Conservation (phyloP, 345 rosid species). For the Abelmoschus esculentus region DNA sequence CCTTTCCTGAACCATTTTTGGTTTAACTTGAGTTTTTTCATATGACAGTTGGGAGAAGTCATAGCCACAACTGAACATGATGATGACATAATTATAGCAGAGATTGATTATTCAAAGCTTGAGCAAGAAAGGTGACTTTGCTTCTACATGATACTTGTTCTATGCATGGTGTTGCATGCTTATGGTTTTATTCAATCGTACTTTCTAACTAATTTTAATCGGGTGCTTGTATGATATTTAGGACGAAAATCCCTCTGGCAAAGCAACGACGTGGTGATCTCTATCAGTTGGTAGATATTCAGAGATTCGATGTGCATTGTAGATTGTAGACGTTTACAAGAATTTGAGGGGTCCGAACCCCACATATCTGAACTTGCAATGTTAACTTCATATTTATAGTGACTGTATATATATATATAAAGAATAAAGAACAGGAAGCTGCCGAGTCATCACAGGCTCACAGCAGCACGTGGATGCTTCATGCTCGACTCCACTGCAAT, state of each 20-base stretch:
- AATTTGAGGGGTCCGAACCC: no score
- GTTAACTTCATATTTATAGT: background rate
- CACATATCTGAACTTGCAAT: no score
- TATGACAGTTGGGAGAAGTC: conserved; percentile 80
- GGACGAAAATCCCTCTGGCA: conserved; percentile 62
- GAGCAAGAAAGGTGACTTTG: conserved; percentile 62
- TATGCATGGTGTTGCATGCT: background rate
- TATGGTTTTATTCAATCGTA: background rate
- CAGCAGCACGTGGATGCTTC: conserved; percentile 30
- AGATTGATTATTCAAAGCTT: conserved; percentile 53
- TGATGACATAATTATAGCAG: conserved; percentile 67
- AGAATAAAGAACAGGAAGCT: background rate
- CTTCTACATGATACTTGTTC: background rate
- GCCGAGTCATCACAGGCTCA: background rate
- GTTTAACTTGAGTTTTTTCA: background rate
- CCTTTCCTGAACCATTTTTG: background rate
- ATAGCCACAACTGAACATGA: conserved; percentile 76
- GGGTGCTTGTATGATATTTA: conserved; percentile 11
- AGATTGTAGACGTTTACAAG: conserved; percentile 1
- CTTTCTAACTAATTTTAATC: background rate
- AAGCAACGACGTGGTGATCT: conserved; percentile 79
- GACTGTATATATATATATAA: background rate
- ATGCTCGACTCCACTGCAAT: background rate
- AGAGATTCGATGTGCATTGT: conserved; percentile 34
- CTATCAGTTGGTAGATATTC: conserved; percentile 69